Evolutionary conservation across 768 basidiomycete genomes (phyloP), one percentile per base, ranked within the genome.

Genomic region (Hygrocybe punicea): DNA sequence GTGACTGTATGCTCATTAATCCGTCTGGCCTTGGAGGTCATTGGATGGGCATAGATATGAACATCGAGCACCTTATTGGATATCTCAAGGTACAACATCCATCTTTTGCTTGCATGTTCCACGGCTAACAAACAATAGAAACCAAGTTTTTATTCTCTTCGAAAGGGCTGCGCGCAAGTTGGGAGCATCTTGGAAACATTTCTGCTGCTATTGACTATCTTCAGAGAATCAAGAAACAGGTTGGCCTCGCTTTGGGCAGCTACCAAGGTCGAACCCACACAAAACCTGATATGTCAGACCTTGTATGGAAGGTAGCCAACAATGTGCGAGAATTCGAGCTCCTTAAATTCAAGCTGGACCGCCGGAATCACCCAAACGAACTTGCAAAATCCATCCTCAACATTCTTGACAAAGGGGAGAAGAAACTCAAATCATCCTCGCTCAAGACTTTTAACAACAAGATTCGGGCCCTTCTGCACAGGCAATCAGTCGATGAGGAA

Each of bases 31-130:
- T 70, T 1, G 57, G 64, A 8, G 71, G 73, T 1, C 72, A 75
- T 52, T 64, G 56, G 1, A 76, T 76, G 72, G 59, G 57, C 0
- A 63, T 74, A 9, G 70, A 76, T 42, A 8, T 72, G 2, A 76
- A 78, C 48, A 74, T 76, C 2, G 71, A 77, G 37, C 75, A 78
- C 55, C 47, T 68, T 1, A 74, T 76, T 45, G 47, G 65, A 1
- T 66, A 71, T 54, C 45, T 74, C 0, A 76, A 74, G 70, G 70
- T 70, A 7, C 10, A 4, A 10, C 53, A 25, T 23, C 13, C n/a
- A n/a, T n/a, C n/a, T n/a, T n/a, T n/a, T n/a, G n/a, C n/a, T n/a
- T n/a, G n/a, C n/a, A n/a, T n/a, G n/a, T n/a, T n/a, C n/a, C n/a
- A n/a, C n/a, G n/a, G n/a, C n/a, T n/a, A n/a, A n/a, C n/a, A n/a